phyloP scores from a whole-genome alignment of 148 eudicot genomes.

The Nepenthes gracilis region DNA sequence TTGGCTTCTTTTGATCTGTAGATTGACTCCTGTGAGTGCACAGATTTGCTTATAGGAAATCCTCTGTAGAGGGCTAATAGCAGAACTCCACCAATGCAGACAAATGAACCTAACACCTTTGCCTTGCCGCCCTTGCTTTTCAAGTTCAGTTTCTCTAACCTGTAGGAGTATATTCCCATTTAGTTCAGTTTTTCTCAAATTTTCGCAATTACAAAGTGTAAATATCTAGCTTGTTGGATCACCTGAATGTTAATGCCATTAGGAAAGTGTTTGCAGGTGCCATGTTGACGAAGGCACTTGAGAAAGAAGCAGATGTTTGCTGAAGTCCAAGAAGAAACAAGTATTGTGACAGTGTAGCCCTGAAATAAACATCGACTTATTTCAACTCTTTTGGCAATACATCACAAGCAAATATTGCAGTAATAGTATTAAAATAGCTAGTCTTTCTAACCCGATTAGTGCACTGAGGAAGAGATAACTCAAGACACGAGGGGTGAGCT shows the following conservation, averaged over 20 bases:
- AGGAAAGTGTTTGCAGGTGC: conserved; percentile 60
- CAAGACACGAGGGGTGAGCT: conserved; percentile 32
- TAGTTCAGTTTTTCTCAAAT: neutral
- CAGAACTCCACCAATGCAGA: conserved; percentile 42
- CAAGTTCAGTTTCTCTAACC: conserved; percentile 54
- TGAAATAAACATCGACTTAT: conserved; percentile 12
- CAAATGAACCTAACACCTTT: conserved; percentile 42
- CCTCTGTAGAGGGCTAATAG: conserved; percentile 54
- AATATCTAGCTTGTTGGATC: conserved; percentile 1
- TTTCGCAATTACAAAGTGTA: neutral
- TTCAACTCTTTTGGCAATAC: neutral
- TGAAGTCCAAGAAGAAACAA: conserved; percentile 48
- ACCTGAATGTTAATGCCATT: conserved; percentile 57
- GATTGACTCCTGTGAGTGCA: neutral
- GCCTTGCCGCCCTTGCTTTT: conserved; percentile 51
- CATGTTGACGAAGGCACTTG: conserved; percentile 56
- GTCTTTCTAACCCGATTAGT: conserved; percentile 35
- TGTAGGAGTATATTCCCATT: conserved; percentile 10
- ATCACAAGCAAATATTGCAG: neutral
- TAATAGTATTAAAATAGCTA: neutral
- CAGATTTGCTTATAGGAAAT: conserved; percentile 21
- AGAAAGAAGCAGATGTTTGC: conserved; percentile 52
- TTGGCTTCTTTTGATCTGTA: conserved; percentile 8
- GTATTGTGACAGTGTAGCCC: conserved; percentile 60
- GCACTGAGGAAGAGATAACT: conserved; percentile 57